Conservation (phyloP, 1,284 basidiomycete species). For the Ceratobasidium theobromae region DNA sequence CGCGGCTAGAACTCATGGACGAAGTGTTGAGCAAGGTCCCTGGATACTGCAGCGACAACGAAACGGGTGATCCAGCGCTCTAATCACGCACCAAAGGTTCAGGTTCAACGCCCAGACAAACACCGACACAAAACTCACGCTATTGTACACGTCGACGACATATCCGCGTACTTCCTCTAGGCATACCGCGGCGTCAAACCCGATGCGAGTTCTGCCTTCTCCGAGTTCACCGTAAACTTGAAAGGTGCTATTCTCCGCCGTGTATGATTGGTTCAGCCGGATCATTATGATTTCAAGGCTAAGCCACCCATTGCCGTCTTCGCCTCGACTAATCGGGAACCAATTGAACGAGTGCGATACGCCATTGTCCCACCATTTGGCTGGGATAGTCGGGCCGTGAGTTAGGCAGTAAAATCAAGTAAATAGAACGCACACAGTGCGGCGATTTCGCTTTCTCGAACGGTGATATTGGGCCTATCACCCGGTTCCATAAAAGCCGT, state of each 20-base stretch:
- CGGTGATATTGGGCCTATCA: conserved; percentile 12
- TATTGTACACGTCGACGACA: conserved; percentile 26
- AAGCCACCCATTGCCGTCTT: conserved; percentile 29
- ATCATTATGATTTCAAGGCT: conserved; percentile 22
- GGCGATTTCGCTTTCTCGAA: conserved; percentile 5
- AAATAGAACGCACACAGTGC: neutral
- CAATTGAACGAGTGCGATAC: conserved; percentile 26
- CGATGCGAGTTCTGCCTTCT: conserved; percentile 18
- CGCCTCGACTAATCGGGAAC: conserved; percentile 8
- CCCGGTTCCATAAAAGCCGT: conserved; percentile 18
- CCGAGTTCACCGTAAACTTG: conserved; percentile 25
- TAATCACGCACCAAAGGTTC: neutral
- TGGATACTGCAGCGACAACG: conserved; percentile 5
- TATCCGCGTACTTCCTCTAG: conserved; percentile 15
- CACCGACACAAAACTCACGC: neutral
- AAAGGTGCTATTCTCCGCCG: conserved; percentile 18
- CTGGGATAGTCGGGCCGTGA: neutral
- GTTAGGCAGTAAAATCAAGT: neutral
- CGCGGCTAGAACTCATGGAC: neutral
- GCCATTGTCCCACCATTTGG: conserved; percentile 31
- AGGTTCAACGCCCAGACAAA: neutral
- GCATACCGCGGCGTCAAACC: conserved; percentile 31
- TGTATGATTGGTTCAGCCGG: conserved; percentile 27
- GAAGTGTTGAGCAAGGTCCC: conserved; percentile 23
- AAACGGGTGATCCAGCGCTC: conserved; percentile 26